Evolutionary conservation across 192 early-diverging fungal genomes (phyloP), one percentile per base, ranked within the genome.

Genomic region (Umbelopsis ramanniana): DNA sequence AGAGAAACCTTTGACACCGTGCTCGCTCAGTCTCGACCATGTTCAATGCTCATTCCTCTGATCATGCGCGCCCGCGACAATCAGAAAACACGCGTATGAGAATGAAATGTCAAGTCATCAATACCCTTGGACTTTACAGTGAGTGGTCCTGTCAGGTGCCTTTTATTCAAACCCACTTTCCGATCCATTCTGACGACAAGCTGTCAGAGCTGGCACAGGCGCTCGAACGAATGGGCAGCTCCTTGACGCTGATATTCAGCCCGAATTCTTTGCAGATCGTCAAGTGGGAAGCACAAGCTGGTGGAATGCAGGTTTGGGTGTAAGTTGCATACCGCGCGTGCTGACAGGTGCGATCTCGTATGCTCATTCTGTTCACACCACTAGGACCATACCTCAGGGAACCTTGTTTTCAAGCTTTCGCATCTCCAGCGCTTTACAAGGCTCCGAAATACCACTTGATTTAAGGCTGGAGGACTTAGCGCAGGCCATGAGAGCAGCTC

Each of bases 371-470:
- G 40, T 6, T 6, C 6, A 7, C 6, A 11, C 46, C 48, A 50
- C 4, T 47, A 67, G 50, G 15, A 37, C 66, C 7, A 11, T 11
- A 53, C 35, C 52, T 23, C 66, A 88, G 76, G 80, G 82, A 40
- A 79, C 85, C 11, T 53, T 94, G n/a, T 94, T 94, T 48, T 74
- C 79, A 55, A 87, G 89, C n/a, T 93, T 92, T 80, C 80, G 77
- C 21, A 80, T 94, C 33, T 88, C 90, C 35, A 91, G 89, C 63
- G 67, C 80, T 3, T 77, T 83, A 66, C 74, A 10, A 14, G 57
- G 89, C 52, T 88, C 93, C 67, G 89, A 92, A 70, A 94, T 96
- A 55, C 90, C 88, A 71, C 54, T 94, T 0, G 88, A 93, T 72
- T 69, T 94, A 57, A 76, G 75, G 60, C 83, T 87, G 46, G 91